Base-by-base conservation (phyloP, 345 rosid genomes). In the Sapria himalayana region DNA sequence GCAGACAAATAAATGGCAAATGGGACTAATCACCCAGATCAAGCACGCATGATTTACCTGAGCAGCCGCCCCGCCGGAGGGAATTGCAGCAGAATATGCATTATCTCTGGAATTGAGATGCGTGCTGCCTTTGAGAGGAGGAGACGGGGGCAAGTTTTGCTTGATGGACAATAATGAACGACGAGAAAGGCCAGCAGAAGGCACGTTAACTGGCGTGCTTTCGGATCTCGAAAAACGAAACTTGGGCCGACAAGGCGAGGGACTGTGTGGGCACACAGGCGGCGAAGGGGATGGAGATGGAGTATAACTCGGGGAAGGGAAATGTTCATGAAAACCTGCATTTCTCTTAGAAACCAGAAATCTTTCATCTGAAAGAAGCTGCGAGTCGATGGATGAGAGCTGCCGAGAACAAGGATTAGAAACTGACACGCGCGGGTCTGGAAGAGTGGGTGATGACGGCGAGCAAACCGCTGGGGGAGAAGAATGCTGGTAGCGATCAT, bases 131-230 rank as follows among this genome's bases (percentile, higher is more conserved):
- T 54, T 73, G 14, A 56, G 37, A n/a, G 85, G 58, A 41, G 82
- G 62, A 20, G 82, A 70, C 42, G 73, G 91, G 19, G 76, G 72
- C 49, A 63, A 37, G 34, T 45, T 66, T 41, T 57, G 76, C 63
- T 59, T 73, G 60, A 50, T 43, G 46, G 60, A 56, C 5, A 62
- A 49, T 22, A 45, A 40, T 23, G 80, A 76, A 21, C 59, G 54
- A 49, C 37, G 49, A 49, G 44, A 54, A 49, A 50, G 69, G 67
- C 43, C 70, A 33, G 50, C 27, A 19, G 27, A 22, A 38, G 72
- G 91, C 52, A 74, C 67, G 47, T 73, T 62, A 21, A 71, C 76
- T n/a, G 98, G 93, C 51, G 81, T 86, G 67, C 95, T 79, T 63
- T 79, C 93, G 47, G 86, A 66, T 29, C 75, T 76, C 18, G 52